Percentiles rank a stretch among this genome's conserved stretches.
Evolutionary conservation across 768 basidiomycete species (phyloP).

Genomic region (Butyriboletus loyo): DNA sequence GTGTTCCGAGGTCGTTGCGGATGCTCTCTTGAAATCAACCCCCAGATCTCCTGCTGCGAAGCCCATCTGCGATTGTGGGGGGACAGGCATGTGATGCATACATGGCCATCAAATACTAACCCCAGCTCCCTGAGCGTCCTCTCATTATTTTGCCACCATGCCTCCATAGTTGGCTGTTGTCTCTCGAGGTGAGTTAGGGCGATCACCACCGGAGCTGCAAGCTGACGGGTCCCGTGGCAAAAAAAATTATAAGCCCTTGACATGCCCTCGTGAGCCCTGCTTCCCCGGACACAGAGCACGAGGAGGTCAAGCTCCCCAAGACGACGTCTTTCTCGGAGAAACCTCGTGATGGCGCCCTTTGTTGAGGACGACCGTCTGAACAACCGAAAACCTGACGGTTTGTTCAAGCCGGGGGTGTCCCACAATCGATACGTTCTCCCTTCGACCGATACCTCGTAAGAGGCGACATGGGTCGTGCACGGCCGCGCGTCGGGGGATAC

Average conservation of each 20-base stretch:
- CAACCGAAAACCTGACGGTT: background rate
- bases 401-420: slow-evolving; percentile 34
- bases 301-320: slow-evolving; percentile 19
- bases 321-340: slow-evolving; percentile 31
- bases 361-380: slow-evolving; percentile 5
- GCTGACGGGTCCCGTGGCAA: slow-evolving; percentile 30
- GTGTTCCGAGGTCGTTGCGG: background rate
- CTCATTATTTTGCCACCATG: slow-evolving; percentile 33
- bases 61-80: slow-evolving; percentile 14
- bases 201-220: slow-evolving; percentile 35
- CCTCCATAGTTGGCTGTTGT: slow-evolving; percentile 27
- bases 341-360: slow-evolving; percentile 17
- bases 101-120: slow-evolving; percentile 29
- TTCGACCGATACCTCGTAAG: slow-evolving; percentile 23
- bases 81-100: slow-evolving; percentile 25
- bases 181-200: slow-evolving; percentile 39
- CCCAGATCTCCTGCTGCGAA: slow-evolving; percentile 17
- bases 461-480: slow-evolving; percentile 28
- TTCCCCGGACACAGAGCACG: slow-evolving; percentile 21
- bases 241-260: slow-evolving; percentile 23
- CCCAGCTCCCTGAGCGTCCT: slow-evolving; percentile 10
- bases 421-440: slow-evolving; percentile 21
- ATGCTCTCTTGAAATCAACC: slow-evolving; percentile 11
- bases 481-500: slow-evolving; percentile 29
- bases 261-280: slow-evolving; percentile 15